Base-by-base conservation (phyloP, 2,329 filamentous ascomycete genomes). In the Fusarium torulosum region DNA sequence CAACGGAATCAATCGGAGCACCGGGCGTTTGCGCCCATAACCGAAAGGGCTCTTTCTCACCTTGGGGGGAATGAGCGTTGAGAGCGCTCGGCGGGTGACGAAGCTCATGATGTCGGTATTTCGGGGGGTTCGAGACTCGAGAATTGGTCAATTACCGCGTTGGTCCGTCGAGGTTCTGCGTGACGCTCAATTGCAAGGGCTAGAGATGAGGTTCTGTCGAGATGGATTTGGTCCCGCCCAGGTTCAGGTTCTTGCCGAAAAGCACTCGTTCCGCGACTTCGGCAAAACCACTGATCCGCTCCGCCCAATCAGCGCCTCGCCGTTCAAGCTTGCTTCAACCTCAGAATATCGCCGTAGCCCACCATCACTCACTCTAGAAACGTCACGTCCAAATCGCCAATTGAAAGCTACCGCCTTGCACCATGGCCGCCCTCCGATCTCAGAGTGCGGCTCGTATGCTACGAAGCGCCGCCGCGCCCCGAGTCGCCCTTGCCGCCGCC, bases 11-110 rank as follows among this genome's bases (percentile, higher is more conserved):
- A 72, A 69, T 70, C 70, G 69, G 69, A 74, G 69, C 62, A 70
- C 63, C 64, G 59, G 65, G 53, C 47, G 56, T 45, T 52, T 74
- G 68, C 70, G 72, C 63, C 59, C 60, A 67, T 67, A 63, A 69
- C 59, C 71, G 64, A 70, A 66, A 63, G 66, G 75, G 49, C 85
- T 56, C 41, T 58, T 27, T 57, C 60, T 75, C 86, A 97, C 95
- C 94, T 99, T 99, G 79, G 96, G 96, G 76, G 96, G 96, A 78
- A 99, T 97, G 83, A 99, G 91, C 87, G 96, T 97, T 80, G 96
- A 98, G 79, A 97, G 91, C 87, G 89, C 92, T 85, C 94, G 90
- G 84, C 92, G 92, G 79, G 90, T 88, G 79, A 96, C 87, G 89
- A 90, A 96, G 88, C 93, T 97, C 94, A 97, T 97, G 83, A 84